Conservation (phyloP, 352 stramenopile species). For the Phytophthora chlamydospora region DNA sequence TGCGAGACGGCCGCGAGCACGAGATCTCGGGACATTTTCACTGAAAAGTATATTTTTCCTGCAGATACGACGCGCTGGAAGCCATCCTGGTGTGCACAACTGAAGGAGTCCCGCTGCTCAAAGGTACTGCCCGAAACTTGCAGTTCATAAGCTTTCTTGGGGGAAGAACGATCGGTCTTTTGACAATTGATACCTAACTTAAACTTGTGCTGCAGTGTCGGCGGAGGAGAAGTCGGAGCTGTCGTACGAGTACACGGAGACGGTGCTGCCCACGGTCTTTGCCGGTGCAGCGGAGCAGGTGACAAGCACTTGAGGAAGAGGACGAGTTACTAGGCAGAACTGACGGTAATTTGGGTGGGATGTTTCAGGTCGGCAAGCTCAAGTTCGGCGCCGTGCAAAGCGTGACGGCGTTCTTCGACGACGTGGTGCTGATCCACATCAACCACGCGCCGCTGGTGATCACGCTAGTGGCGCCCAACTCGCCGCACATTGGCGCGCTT, state of each 20-base stretch:
- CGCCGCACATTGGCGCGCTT: conserved; percentile 62
- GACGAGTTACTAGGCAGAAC: too few species aligned
- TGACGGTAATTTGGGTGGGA: neutral
- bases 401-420: conserved; percentile 77
- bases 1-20: conserved; percentile 13
- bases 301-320: neutral
- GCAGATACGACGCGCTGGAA: conserved; percentile 75
- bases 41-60: conserved; percentile 1
- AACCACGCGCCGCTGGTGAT: conserved; percentile 80
- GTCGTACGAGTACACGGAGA: conserved; percentile 78
- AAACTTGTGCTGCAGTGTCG: conserved; percentile 38
- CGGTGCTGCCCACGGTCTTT: conserved; percentile 80
- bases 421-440: conserved; percentile 78
- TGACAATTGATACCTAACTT: neutral
- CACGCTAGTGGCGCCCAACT: conserved; percentile 74
- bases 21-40: neutral
- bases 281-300: conserved; percentile 79
- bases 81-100: conserved; percentile 83
- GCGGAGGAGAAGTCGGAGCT: conserved; percentile 49
- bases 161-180: too few species aligned
- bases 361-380: conserved; percentile 72
- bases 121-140: conserved; percentile 40
- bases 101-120: conserved; percentile 76
- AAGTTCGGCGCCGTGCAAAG: conserved; percentile 76
- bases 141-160: neutral